Base-by-base conservation (phyloP, 2,329 filamentous ascomycete genomes). In the Fulvia fulva region DNA sequence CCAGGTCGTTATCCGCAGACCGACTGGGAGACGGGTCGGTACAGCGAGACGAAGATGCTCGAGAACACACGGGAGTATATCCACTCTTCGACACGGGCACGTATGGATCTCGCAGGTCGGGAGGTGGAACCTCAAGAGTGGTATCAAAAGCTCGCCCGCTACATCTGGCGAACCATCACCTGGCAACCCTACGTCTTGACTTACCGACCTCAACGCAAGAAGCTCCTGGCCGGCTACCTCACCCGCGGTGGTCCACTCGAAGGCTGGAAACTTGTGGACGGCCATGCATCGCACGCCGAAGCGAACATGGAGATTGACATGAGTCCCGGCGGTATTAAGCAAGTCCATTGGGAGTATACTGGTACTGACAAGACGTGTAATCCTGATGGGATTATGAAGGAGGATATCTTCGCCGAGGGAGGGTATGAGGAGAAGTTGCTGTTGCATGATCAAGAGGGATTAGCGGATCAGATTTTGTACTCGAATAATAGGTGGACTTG, bases 51-150 rank as follows among this genome's bases (percentile, higher is more conserved):
- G 4, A 55, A 56, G 7, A 58, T 69, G 11, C 63, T 73, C 19
- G 53, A 62, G 21, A 65, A 70, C 51, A 74, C 72, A 3, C 64
- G 70, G 30, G 72, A 74, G 56, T 65, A 61, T 23, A 69, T 74
- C 23, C 72, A 74, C 57, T 68, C 71, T 23, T 73, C 70, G 1
- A 70, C 72, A 1, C 67, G 72, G 11, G 66, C 66, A 8, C 68
- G 72, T 5, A 69, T 73, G 34, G 70, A 73, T 43, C 60, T 70
- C n/a, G 68, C 65, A 14, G 71, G 68, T 22, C 53, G 65, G 12
- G 66, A 59, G 37, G 63, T 70, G 16, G 70, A 72, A 55, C 60
- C 67, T 11, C 63, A 70, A 53, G 50, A 63, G 46, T 59, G 56
- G 59, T 57, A 64, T 44, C 55, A 65, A 30, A 52, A 56, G 5